A percentile compares a stretch with the other conserved stretches of the same genome.
These are phyloP conservation scores for Castanospermum australe DNA, from an alignment of 306 rosid genomes.

Conservation along the genomic window DNA sequence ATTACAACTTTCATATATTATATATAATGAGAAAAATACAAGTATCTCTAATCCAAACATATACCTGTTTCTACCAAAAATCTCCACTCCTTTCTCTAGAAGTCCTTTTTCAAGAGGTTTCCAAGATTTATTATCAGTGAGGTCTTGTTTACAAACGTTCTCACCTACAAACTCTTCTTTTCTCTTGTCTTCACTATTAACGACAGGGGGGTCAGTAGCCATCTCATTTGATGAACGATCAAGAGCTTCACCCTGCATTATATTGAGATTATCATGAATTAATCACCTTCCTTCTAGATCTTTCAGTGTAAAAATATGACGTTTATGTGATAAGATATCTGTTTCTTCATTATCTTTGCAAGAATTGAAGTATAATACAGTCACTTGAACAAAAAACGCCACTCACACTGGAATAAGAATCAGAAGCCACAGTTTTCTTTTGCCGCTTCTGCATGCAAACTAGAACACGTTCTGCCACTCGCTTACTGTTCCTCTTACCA, in stretches of 20 bases:
- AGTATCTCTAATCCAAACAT: constrained; percentile 18
- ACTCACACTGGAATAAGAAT: constrained; percentile 80
- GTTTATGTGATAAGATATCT: constrained; percentile 44
- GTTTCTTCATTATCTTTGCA: constrained; percentile 46
- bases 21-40: no score
- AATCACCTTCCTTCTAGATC: constrained; percentile 54
- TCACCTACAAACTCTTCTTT: constrained; percentile 77
- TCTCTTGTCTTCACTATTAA: constrained; percentile 69
- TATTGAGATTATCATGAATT: constrained; percentile 32
- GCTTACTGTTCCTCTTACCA: constrained; percentile 87
- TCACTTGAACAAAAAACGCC: constrained; percentile 45
- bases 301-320: constrained; percentile 36
- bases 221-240: constrained; percentile 62
- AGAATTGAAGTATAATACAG: constrained; percentile 40
- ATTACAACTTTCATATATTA: constrained; percentile 5
- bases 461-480: constrained; percentile 90
- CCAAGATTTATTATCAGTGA: constrained; percentile 71
- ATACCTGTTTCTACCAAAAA: constrained; percentile 93
- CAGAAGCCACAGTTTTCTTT: constrained; percentile 74
- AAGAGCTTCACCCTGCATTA: constrained; percentile 53
- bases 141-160: constrained; percentile 64
- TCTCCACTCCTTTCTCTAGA: constrained; percentile 87
- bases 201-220: constrained; percentile 49
- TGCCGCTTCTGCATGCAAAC: constrained; percentile 88
- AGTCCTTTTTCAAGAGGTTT: constrained; percentile 82